Conservation (phyloP, 1,284 basidiomycete genomes). For the Pseudozyma thailandica region DNA sequence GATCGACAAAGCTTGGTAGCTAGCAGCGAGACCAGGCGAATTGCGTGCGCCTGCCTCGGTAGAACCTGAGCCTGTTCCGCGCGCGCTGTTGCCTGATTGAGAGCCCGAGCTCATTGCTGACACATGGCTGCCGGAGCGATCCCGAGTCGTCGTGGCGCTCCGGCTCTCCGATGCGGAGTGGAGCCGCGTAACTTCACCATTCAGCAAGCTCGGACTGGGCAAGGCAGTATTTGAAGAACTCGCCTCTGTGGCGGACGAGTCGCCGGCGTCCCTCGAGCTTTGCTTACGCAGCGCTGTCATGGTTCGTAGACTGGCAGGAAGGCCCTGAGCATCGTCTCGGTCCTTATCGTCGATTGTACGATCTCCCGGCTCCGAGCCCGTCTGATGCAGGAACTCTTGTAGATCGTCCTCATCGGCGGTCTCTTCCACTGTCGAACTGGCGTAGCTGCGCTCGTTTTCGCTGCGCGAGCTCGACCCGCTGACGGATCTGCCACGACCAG, state of each 20-base stretch:
- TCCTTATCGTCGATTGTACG: slow-evolving; percentile 32
- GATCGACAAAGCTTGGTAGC: slow-evolving; percentile 37
- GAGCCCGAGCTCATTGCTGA: slow-evolving; percentile 41
- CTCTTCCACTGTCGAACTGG: slow-evolving; percentile 13
- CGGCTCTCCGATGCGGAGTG: neutral
- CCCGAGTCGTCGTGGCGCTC: slow-evolving; percentile 23
- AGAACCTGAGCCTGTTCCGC: slow-evolving; percentile 8
- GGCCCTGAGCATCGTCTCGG: slow-evolving; percentile 25
- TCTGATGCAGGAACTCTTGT: slow-evolving; percentile 46
- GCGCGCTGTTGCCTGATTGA: slow-evolving; percentile 32
- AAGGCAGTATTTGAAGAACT: neutral
- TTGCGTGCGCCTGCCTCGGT: slow-evolving; percentile 12
- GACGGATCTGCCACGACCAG: slow-evolving; percentile 25
- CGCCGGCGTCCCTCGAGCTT: slow-evolving; percentile 7
- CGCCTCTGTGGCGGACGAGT: slow-evolving; percentile 6
- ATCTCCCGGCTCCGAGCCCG: slow-evolving; percentile 10
- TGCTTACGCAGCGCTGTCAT: slow-evolving; percentile 36
- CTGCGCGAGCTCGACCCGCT: slow-evolving; percentile 32
- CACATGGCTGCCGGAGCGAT: slow-evolving; percentile 47
- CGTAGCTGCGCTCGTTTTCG: slow-evolving; percentile 26
- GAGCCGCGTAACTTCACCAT: slow-evolving; percentile 3
- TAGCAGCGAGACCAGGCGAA: slow-evolving; percentile 34
- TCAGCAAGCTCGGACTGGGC: neutral
- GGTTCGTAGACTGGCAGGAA: slow-evolving; percentile 32
- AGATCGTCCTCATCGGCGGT: slow-evolving; percentile 33